Evolutionary conservation across 305 asterid genomes (phyloP).

Genomic region (Petunia hybrid): DNA sequence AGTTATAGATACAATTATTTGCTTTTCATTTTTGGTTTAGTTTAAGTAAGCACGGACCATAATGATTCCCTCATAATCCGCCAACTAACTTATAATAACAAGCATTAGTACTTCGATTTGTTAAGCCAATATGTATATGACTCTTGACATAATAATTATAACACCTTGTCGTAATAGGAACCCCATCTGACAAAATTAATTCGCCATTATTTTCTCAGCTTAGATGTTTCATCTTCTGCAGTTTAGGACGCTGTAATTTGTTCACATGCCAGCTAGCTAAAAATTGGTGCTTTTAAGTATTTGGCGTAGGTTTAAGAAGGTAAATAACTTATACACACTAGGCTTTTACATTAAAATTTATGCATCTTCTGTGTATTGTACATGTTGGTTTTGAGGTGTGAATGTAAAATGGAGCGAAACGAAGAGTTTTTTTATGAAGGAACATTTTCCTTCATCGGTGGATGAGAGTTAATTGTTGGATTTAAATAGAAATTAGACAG

Average conservation of each 20-base stretch:
- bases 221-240: not conserved
- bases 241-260: not conserved
- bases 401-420: no score
- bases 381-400: no score
- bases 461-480: no score
- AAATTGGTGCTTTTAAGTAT: not conserved
- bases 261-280: not conserved
- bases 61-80: constrained; percentile 11
- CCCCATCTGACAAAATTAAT: not conserved
- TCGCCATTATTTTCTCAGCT: not conserved
- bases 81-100: not conserved
- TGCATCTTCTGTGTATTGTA: no score
- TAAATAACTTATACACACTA: no score
- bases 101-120: not conserved
- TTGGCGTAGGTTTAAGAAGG: not conserved
- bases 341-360: no score
- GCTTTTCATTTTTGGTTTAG: not conserved
- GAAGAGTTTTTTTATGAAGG: no score
- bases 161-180: not conserved
- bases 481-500: no score
- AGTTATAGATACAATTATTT: not conserved
- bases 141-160: constrained; percentile 10
- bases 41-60: not conserved
- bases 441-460: no score
- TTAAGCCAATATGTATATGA: not conserved